Evolutionary conservation across 306 rosid genomes (phyloP).

Genomic region (Corylus heterophylla): DNA sequence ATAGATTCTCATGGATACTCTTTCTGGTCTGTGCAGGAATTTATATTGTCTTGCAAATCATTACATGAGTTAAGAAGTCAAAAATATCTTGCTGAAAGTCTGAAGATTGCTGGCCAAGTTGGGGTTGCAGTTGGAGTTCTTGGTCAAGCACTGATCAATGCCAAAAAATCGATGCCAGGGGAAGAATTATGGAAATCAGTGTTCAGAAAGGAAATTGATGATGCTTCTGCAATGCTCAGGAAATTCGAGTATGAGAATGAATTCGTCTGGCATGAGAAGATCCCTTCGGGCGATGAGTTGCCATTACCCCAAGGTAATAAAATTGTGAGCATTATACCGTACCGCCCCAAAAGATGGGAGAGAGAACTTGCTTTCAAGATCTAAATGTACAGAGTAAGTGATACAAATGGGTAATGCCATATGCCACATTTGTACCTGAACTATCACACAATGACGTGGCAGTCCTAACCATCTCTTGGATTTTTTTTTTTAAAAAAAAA

Average conservation of each 20-base stretch:
- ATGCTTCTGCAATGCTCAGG: constrained; percentile 55
- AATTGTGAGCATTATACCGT: constrained; percentile 56
- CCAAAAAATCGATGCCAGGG: constrained; percentile 40
- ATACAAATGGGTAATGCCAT: not conserved
- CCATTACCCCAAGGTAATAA: constrained; percentile 51
- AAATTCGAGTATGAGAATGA: constrained; percentile 66
- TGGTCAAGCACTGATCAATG: constrained; percentile 39
- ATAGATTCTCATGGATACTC: constrained; percentile 1
- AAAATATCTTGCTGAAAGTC: constrained; percentile 53
- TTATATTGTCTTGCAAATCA: constrained; percentile 48
- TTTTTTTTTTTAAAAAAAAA: too few species aligned
- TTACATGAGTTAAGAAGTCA: constrained; percentile 60
- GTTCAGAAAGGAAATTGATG: constrained; percentile 44
- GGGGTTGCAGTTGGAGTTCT: constrained; percentile 72
- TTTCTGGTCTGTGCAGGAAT: constrained; percentile 54
- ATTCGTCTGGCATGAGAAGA: constrained; percentile 64
- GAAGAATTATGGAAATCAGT: constrained; percentile 54
- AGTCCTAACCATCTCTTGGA: too few species aligned
- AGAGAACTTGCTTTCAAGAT: constrained; percentile 52
- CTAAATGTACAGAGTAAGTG: constrained; percentile 14
- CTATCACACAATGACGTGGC: too few species aligned
- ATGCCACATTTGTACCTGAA: too few species aligned
- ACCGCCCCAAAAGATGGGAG: constrained; percentile 66
- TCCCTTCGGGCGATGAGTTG: constrained; percentile 44
- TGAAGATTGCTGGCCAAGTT: constrained; percentile 45